Evolutionary conservation across 2,329 filamentous ascomycete genomes (phyloP), one percentile per base, ranked within the genome.

Genomic region (Leptographium lundbergii): DNA sequence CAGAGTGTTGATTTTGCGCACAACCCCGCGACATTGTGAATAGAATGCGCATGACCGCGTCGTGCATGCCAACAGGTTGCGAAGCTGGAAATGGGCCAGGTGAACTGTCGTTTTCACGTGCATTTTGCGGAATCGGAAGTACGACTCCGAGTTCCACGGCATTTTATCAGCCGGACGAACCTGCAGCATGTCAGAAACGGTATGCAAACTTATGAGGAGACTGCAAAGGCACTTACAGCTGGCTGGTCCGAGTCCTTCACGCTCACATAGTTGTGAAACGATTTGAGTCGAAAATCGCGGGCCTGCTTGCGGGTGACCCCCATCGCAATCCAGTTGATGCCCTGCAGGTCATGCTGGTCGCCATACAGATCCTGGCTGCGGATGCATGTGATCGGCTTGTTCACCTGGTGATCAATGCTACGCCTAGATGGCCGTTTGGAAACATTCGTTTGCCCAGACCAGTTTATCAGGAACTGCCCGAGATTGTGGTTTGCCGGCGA

Each of bases 11-110:
- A 81, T 73, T 57, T 78, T 73, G 50, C 77, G 72, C 22, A 87
- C 73, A 17, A 75, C 74, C 55, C 72, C 73, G 48, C 69, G 67
- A 22, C 75, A 75, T 42, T 75, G 75, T 3, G 82, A 77, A 64
- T 85, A 86, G 66, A 81, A 86, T 10, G 76, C 74, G 50, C 79
- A 77, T 7, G 77, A 78, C 36, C 77, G 74, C 10, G 79, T 81
- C 6, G 79, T 74, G 65, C 78, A 79, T 2, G 80, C 81, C 24
- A 87, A 70, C 19, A 85, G 73, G 64, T 84, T 85, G 51, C 84
- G 80, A 14, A 87, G 73, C 66, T 87, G 84, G 61, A 86, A 87
- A 69, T 87, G 84, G n/a, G 81, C 73, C 22, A 86, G 69, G 61
- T 77, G 73, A 27, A 82, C 72, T 56, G 82, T 73, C 24, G 73